Conservation (phyloP, 1,284 basidiomycete species). For the Cutaneotrichosporon daszewskae region DNA sequence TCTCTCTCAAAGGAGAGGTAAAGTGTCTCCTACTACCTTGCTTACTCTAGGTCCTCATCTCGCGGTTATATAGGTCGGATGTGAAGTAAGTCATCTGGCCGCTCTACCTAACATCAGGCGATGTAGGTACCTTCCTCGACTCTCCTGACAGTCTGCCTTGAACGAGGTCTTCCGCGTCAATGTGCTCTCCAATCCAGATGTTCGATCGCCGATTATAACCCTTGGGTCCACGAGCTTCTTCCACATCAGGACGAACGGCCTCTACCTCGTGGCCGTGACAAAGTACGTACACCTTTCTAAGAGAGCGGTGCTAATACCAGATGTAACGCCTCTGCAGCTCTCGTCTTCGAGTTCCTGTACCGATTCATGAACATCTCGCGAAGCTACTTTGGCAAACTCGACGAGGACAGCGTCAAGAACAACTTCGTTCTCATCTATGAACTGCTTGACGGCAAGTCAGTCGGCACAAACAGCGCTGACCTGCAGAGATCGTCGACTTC, state of each 20-base stretch:
- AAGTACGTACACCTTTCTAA: conserved; percentile 58
- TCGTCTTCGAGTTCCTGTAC: conserved; percentile 97
- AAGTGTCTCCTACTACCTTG: conserved; percentile 19
- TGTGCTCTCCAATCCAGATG: conserved; percentile 94
- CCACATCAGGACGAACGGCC: conserved; percentile 88
- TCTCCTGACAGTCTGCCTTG: conserved; percentile 73
- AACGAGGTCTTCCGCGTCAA: conserved; percentile 97
- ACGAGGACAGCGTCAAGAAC: conserved; percentile 97
- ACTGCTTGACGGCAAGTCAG: conserved; percentile 73
- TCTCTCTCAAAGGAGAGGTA: conserved; percentile 96
- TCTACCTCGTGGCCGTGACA: conserved; percentile 90
- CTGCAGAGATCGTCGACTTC: conserved; percentile 90
- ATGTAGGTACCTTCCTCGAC: too few relatives aligned
- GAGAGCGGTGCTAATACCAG: conserved; percentile 49
- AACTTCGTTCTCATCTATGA: conserved; percentile 98
- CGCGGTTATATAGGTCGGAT: conserved; percentile 83
- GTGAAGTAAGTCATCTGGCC: conserved; percentile 66
- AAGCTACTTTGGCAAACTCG: conserved; percentile 94
- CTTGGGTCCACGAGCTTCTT: conserved; percentile 97
- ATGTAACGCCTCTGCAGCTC: conserved; percentile 92
- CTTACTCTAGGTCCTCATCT: conserved; percentile 73
- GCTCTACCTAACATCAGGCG: not conserved
- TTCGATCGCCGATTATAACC: conserved; percentile 94
- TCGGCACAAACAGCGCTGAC: not conserved
- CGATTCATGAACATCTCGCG: conserved; percentile 89